Conservation (phyloP, 2,329 filamentous ascomycete species). For the Huntiella bhutanensis region DNA sequence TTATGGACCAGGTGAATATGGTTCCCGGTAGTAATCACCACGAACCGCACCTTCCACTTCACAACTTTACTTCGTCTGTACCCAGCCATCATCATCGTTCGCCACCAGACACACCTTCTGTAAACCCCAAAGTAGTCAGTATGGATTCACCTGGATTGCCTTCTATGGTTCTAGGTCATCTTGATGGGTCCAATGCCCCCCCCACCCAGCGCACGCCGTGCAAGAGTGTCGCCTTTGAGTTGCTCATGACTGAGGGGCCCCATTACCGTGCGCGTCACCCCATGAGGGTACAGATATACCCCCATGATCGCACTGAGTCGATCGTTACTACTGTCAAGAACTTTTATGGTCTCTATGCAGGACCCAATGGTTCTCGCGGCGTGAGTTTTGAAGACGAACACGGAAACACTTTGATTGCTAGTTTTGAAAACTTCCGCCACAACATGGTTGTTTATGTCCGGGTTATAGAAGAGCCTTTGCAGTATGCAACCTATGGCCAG, state of each 20-base stretch:
- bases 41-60: conserved; percentile 5
- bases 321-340: conserved; percentile 98
- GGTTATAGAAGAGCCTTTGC: conserved; percentile 41
- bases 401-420: conserved; percentile 79
- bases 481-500: conserved; percentile 10
- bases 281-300: conserved; percentile 80
- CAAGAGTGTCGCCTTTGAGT: conserved; percentile 65
- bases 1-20: conserved; percentile 9
- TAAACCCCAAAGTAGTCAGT: background rate
- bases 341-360: conserved; percentile 90
- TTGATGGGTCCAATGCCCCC: conserved; percentile 1
- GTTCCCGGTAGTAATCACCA: conserved; percentile 4
- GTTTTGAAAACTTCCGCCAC: conserved; percentile 86
- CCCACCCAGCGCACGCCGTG: conserved; percentile 15
- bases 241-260: conserved; percentile 43
- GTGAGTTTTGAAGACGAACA: conserved; percentile 88
- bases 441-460: conserved; percentile 89
- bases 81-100: conserved; percentile 4
- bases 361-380: conserved; percentile 47
- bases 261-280: conserved; percentile 56
- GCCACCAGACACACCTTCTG: background rate
- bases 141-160: conserved; percentile 10
- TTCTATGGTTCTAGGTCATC: conserved; percentile 3
- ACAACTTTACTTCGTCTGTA: conserved; percentile 5
- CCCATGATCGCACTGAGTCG: conserved; percentile 89